Percentiles rank a stretch among this genome's conserved stretches.
These are phyloP conservation scores for Botrytis fabae DNA, from an alignment of 2,329 filamentous ascomycete genomes.

Conservation along the genomic window DNA sequence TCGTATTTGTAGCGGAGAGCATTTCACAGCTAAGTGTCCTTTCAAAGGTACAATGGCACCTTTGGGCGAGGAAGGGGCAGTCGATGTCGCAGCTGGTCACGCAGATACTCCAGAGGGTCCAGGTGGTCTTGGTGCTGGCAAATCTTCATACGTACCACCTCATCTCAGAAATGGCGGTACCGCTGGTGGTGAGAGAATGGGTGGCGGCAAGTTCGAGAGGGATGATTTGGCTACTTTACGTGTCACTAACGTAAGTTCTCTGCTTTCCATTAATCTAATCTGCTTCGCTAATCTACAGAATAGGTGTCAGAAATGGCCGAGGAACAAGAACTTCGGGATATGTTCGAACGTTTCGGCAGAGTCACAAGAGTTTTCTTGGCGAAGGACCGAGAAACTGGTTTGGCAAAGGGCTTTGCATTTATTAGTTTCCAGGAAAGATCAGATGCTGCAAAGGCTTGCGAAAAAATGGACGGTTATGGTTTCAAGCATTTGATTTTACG, in stretches of 20 bases:
- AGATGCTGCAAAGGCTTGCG: slow-evolving; percentile 89
- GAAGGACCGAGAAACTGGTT: slow-evolving; percentile 93
- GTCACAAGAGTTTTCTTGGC: slow-evolving; percentile 97
- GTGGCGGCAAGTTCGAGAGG: slow-evolving; percentile 83
- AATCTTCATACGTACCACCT: slow-evolving; percentile 90
- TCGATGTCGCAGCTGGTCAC: slow-evolving; percentile 54
- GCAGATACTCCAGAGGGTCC: slow-evolving; percentile 48
- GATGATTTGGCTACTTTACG: slow-evolving; percentile 95
- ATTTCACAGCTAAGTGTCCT: slow-evolving; percentile 98
- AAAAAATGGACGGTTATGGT: slow-evolving; percentile 96
- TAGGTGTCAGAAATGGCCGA: slow-evolving; percentile 96
- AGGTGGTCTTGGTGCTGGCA: slow-evolving; percentile 62
- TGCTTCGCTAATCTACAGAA: slow-evolving; percentile 29
- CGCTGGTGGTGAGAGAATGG: slow-evolving; percentile 77
- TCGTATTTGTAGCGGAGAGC: slow-evolving; percentile 96
- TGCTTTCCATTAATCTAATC: not conserved
- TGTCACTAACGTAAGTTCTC: slow-evolving; percentile 85
- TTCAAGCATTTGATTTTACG: slow-evolving; percentile 85
- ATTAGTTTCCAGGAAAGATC: slow-evolving; percentile 91
- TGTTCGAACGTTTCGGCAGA: slow-evolving; percentile 96
- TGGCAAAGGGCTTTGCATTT: slow-evolving; percentile 98
- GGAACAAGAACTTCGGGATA: slow-evolving; percentile 90
- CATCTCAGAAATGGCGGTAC: slow-evolving; percentile 74
- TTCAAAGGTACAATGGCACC: slow-evolving; percentile 99
- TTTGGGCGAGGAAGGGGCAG: slow-evolving; percentile 60